These are phyloP conservation scores for Malassezia globosa DNA, from an alignment of 1,284 basidiomycete genomes.

Conservation along the genomic window DNA sequence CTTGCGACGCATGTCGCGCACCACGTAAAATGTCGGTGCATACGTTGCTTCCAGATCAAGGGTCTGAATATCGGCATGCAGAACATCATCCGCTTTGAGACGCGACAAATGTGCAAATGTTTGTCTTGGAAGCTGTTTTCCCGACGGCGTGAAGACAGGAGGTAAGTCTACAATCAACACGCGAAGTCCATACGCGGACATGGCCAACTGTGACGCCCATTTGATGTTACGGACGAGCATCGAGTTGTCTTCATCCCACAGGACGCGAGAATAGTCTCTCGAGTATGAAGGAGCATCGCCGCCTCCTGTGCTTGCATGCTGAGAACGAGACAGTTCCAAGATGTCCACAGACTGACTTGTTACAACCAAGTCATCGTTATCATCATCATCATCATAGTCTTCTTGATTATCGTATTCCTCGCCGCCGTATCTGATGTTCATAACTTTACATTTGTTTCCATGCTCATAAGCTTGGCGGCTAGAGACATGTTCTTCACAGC, in stretches of 20 bases:
- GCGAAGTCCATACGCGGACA: slow-evolving; percentile 33
- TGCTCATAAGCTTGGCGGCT: too few species aligned
- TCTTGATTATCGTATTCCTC: slow-evolving; percentile 1
- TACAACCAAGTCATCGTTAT: slow-evolving; percentile 38
- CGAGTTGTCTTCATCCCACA: slow-evolving; percentile 20
- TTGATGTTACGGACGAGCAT: slow-evolving; percentile 37
- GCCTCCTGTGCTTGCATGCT: neutral
- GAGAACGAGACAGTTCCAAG: slow-evolving; percentile 30
- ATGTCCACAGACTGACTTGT: slow-evolving; percentile 38
- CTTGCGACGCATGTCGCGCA: slow-evolving; percentile 37
- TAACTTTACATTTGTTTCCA: too few species aligned
- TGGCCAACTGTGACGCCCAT: slow-evolving; percentile 43
- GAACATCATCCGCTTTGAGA: slow-evolving; percentile 39
- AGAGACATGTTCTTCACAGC: neutral
- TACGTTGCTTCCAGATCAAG: slow-evolving; percentile 37
- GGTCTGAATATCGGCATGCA: slow-evolving; percentile 45
- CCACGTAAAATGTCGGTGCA: slow-evolving; percentile 42
- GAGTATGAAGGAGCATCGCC: neutral
- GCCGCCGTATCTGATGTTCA: too few species aligned
- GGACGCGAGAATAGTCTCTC: neutral
- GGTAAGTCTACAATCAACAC: slow-evolving; percentile 33
- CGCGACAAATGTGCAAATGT: slow-evolving; percentile 43
- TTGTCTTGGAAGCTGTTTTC: slow-evolving; percentile 37
- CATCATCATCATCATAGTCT: slow-evolving; percentile 21
- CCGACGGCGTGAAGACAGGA: slow-evolving; percentile 42